Base-by-base conservation (phyloP, 108 stramenopile species). In the Pseudonitzschia multiseries region DNA sequence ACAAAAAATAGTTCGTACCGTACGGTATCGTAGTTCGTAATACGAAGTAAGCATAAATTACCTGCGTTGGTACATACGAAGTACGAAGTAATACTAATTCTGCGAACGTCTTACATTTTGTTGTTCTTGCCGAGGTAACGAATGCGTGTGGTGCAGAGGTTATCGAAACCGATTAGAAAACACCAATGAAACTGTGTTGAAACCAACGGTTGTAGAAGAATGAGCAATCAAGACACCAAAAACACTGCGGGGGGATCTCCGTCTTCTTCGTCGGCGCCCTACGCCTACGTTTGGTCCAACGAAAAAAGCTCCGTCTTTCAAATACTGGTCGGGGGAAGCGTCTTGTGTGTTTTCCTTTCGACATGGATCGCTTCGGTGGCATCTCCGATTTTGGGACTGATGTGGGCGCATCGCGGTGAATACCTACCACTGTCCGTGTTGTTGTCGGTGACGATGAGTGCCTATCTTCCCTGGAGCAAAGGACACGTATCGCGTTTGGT, bases 391-490 rank as follows among this genome's bases (percentile, higher is more conserved):
- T 33, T 62, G 18, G 31, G 31, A 40, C 5, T 33, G 36, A n/a
- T 40, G 20, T 67, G 43, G 66, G 8, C 43, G 40, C 26, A 26
- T 36, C 20, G 43, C 36, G 24, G 26, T 2, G 12, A 50, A 43
- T 44, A 28, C n/a, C 20, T 26, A 9, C 26, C 66, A 0, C 22
- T 48, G 20, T n/a, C 26, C 24, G 21, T 64, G 51, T 78, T 87
- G 40, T 20, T 75, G 18, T 17, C 73, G 9, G 22, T 81, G 62
- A 71, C 82, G 22, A 50, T 79, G 10, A 26, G 76, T 36, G 77
- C 87, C 4, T 85, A 85, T 59, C 51, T 81, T 27, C 87, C 87
- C 12, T 87, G 87, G 87, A 59, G 73, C 32, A 61, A 78, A 17
- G 70, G 77, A 31, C 43, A 21, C 57, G 75, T 81, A 2, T 56